These are phyloP conservation scores for Boletus insuetus DNA, from an alignment of 768 basidiomycete genomes.

Conservation along the genomic window DNA sequence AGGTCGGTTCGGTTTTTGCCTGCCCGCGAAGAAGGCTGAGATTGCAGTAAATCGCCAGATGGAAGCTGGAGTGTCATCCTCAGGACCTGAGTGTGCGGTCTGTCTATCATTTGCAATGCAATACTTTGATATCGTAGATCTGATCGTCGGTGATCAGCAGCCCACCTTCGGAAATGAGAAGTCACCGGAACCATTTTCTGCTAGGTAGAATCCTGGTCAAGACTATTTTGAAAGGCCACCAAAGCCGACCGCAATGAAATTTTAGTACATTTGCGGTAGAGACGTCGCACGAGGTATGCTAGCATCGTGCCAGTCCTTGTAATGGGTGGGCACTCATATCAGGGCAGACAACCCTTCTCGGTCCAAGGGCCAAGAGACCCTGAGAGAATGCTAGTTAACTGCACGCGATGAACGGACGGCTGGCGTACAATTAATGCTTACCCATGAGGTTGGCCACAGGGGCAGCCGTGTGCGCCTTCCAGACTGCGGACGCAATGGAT, in stretches of 20 bases:
- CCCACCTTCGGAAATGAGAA: not conserved
- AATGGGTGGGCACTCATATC: not conserved
- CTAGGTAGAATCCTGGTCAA: not conserved
- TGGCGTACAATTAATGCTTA: no score
- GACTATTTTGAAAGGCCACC: not conserved
- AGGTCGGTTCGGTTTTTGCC: no score
- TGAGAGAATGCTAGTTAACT: not conserved
- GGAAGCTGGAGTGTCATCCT: not conserved
- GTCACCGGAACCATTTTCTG: no score
- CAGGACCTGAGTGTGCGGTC: not conserved
- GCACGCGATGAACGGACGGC: not conserved
- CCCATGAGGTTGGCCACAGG: not conserved
- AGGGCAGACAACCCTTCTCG: not conserved
- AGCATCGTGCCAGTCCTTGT: not conserved
- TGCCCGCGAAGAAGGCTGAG: no score
- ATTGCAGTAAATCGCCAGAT: not conserved
- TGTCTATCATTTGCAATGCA: not conserved
- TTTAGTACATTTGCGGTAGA: not conserved
- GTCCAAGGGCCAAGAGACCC: not conserved
- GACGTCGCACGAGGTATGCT: not conserved
- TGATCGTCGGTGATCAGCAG: not conserved
- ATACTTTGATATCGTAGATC: not conserved
- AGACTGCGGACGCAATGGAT: no score
- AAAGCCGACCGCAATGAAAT: not conserved
- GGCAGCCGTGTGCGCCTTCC: no score